phyloP scores from a whole-genome alignment of 257 asterid species.

The Ilex asprella region DNA sequence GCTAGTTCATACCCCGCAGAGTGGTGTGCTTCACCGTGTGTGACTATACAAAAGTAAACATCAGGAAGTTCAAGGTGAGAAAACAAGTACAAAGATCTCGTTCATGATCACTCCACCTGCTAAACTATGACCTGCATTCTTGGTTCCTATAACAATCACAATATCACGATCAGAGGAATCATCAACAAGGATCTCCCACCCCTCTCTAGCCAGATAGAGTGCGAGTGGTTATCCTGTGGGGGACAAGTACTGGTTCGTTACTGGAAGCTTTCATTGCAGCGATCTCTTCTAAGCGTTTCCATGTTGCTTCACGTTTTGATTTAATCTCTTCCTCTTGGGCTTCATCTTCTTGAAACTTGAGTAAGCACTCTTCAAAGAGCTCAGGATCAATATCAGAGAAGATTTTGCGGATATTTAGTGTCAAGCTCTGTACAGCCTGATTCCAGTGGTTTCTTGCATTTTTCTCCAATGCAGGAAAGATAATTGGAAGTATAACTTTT shows the following conservation, averaged over 20 bases:
- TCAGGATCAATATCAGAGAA: constrained; percentile 60
- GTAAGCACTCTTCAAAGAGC: constrained; percentile 58
- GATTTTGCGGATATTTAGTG: constrained; percentile 57
- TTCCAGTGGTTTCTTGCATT: constrained; percentile 69
- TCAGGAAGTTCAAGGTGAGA: no score
- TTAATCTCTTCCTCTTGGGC: constrained; percentile 37
- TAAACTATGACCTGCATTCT: no score
- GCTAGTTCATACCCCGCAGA: no score
- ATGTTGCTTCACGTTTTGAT: constrained; percentile 51
- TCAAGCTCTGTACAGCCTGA: constrained; percentile 66
- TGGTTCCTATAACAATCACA: no score
- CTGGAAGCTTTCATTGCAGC: constrained; percentile 44
- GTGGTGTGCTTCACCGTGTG: no score
- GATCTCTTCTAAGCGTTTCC: constrained; percentile 65
- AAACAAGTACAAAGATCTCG: no score
- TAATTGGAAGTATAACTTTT: constrained; percentile 55
- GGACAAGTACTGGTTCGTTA: constrained; percentile 34
- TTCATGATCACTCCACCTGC: no score
- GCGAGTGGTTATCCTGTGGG: constrained; percentile 23
- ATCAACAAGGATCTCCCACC: constrained; percentile 1
- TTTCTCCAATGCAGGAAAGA: constrained; percentile 64
- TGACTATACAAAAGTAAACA: no score
- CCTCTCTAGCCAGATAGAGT: constrained; percentile 38
- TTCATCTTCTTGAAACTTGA: constrained; percentile 49
- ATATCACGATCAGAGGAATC: no score